Percentiles rank a stretch among this genome's conserved stretches.
Evolutionary conservation across 1,139 yeast species (phyloP).

Genomic region (Hyphopichia khmerensis): DNA sequence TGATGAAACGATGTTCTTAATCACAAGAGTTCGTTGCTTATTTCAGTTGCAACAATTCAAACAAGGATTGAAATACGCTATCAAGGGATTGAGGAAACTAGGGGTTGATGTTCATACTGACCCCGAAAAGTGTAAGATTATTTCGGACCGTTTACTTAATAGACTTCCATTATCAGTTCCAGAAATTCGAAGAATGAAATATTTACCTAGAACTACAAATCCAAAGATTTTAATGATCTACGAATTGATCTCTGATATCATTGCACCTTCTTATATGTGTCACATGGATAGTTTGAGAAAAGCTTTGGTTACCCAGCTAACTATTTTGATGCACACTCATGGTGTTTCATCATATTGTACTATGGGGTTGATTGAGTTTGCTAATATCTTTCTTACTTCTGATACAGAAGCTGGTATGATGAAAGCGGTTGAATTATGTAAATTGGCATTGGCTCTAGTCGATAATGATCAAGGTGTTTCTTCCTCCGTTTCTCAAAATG

Average conservation of each 20-base stretch:
- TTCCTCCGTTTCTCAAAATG: slow-evolving; percentile 35
- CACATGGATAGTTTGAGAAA: slow-evolving; percentile 22
- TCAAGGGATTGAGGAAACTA: slow-evolving; percentile 28
- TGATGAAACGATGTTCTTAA: slow-evolving; percentile 32
- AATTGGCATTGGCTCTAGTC: slow-evolving; percentile 39
- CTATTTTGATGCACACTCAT: slow-evolving; percentile 20
- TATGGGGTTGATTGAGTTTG: slow-evolving; percentile 29
- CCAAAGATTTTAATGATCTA: slow-evolving; percentile 33
- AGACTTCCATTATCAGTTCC: slow-evolving; percentile 42
- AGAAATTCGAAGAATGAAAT: slow-evolving; percentile 39
- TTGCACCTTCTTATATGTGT: slow-evolving; percentile 33
- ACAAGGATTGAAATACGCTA: slow-evolving; percentile 38
- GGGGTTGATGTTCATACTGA: slow-evolving; percentile 28
- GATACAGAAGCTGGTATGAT: slow-evolving; percentile 27
- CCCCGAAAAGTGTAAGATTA: slow-evolving; percentile 19
- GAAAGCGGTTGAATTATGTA: slow-evolving; percentile 27
- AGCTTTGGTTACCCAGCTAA: slow-evolving; percentile 22
- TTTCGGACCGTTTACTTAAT: slow-evolving; percentile 21
- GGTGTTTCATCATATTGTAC: slow-evolving; percentile 30
- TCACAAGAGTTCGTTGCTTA: slow-evolving; percentile 41
- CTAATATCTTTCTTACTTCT: slow-evolving; percentile 36
- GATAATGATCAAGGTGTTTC: slow-evolving; percentile 35
- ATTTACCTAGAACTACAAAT: slow-evolving; percentile 23
- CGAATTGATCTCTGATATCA: slow-evolving; percentile 43
- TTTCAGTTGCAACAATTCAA: slow-evolving; percentile 29